Base-by-base conservation (phyloP, 352 stramenopile species). In the Globisporangium cystogenes region DNA sequence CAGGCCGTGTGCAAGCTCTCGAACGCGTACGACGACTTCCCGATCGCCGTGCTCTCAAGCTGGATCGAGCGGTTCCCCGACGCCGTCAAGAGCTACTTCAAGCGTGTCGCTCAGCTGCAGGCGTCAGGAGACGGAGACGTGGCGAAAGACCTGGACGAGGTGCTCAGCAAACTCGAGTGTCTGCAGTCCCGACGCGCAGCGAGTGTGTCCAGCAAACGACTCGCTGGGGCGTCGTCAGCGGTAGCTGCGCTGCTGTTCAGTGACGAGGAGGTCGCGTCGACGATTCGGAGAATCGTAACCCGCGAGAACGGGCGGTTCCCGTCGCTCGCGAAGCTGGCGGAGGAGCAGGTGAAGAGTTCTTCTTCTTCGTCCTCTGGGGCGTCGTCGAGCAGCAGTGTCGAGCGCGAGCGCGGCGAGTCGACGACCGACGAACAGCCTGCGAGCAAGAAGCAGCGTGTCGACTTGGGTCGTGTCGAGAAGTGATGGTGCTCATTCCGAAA, bases 1-100 rank as follows among this genome's bases (percentile, higher is more conserved):
- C 81, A 92, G 42, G 82, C 72, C 41, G 61, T 92, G 18, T 88
- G 86, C 57, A 92, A 89, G 51, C 76, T 94, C 11, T 65, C 71
- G 8, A 55, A 74, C 27, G 48, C 61, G 10, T 90, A 84, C 57
- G 76, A 82, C 4, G 66, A 82, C 53, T 90, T 94, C 45, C 67
- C 83, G 2, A 55, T 82, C 27, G 76, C 77, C n/a, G 51, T 90
- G 36, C 58, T 94, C 18, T 67, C 71, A 7, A 79, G 68, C 39
- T 94, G 83, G 83, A 72, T 83, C 45, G 70, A 90, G 31, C 84
- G 83, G 43, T 88, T 78, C 49, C 65, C 71, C 3, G 64, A 76
- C 1, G 63, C 74, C 5, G 77, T 94, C 33, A 85, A 71, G 20
- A 72, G 55, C 36, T 78, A 87, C 48, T 71, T 88, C 21, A 60